Conservation (phyloP, 1,284 basidiomycete genomes). For the Nidula niveotomentosa region DNA sequence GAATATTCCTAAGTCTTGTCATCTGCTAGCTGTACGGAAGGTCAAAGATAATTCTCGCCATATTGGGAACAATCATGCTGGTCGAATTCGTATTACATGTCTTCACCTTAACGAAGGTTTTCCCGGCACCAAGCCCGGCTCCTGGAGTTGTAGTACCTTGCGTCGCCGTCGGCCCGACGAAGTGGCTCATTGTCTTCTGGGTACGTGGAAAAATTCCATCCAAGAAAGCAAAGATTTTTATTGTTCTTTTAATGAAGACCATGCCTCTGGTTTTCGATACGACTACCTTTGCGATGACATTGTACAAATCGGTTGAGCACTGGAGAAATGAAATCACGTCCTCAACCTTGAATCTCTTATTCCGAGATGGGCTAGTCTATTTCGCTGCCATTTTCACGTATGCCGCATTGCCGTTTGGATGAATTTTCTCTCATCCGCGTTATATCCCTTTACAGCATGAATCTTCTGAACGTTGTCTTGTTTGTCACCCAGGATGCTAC, state of each 20-base stretch:
- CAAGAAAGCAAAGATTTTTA: not conserved
- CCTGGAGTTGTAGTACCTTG: conserved; percentile 15
- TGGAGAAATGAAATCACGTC: no score
- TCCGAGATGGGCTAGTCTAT: no score
- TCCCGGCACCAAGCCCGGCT: conserved; percentile 9
- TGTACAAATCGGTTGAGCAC: no score
- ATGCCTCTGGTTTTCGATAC: not conserved
- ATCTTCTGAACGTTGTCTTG: no score
- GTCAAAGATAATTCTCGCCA: conserved; percentile 8
- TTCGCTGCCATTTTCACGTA: no score
- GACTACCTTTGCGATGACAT: not conserved
- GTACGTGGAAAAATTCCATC: conserved; percentile 7
- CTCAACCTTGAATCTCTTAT: no score
- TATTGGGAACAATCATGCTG: conserved; percentile 13
- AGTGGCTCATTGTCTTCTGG: conserved; percentile 19
- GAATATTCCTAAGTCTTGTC: not conserved
- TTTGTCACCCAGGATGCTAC: no score
- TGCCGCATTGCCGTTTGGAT: no score
- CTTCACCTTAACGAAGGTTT: conserved; percentile 12
- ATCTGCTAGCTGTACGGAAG: conserved; percentile 10
- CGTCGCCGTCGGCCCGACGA: conserved; percentile 14
- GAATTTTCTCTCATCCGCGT: no score
- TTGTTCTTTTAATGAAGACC: not conserved
- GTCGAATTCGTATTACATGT: conserved; percentile 13
- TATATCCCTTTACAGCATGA: no score